Conservation (phyloP, 1,139 yeast genomes). For the Blastobotrys ciferrii region DNA sequence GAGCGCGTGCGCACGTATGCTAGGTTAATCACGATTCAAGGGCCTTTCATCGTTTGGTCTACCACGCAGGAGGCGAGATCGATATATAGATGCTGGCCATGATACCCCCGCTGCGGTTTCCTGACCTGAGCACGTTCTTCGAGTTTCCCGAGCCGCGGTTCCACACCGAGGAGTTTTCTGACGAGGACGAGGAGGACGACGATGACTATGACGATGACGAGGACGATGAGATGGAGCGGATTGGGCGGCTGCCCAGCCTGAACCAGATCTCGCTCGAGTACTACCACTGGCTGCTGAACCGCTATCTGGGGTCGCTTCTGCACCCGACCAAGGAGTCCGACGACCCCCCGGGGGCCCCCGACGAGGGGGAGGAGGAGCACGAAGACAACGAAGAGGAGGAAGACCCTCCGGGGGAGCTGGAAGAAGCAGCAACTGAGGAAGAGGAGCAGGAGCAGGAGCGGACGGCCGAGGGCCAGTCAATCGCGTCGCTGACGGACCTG, state of each 20-base stretch:
- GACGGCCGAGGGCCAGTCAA: not conserved
- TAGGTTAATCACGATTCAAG: not conserved
- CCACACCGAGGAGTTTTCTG: slow-evolving; percentile 12
- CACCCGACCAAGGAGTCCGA: slow-evolving; percentile 52
- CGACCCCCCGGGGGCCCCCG: slow-evolving; percentile 49
- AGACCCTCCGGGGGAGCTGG: not conserved
- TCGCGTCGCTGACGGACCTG: slow-evolving; percentile 10
- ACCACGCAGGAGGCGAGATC: not conserved
- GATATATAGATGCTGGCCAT: not conserved
- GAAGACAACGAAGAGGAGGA: slow-evolving; percentile 27
- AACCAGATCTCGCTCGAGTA: slow-evolving; percentile 22
- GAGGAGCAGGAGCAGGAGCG: not conserved
- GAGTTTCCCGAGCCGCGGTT: slow-evolving; percentile 1
- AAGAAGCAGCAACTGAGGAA: not conserved
- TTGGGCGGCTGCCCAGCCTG: slow-evolving; percentile 29
- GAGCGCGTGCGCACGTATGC: slow-evolving; percentile 2
- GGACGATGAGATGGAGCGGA: slow-evolving; percentile 34
- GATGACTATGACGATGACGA: slow-evolving; percentile 25
- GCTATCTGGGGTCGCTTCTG: slow-evolving; percentile 24
- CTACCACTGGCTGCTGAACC: slow-evolving; percentile 26
- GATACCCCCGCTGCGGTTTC: slow-evolving; percentile 1
- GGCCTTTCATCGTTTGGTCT: not conserved
- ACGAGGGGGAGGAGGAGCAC: slow-evolving; percentile 49
- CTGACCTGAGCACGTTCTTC: not conserved
- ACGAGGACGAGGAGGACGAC: slow-evolving; percentile 20